A percentile compares a stretch with the other conserved stretches of the same genome.
These are phyloP conservation scores for Oenanthe sinensis DNA, from an alignment of 129 eudicot genomes.

Conservation along the genomic window DNA sequence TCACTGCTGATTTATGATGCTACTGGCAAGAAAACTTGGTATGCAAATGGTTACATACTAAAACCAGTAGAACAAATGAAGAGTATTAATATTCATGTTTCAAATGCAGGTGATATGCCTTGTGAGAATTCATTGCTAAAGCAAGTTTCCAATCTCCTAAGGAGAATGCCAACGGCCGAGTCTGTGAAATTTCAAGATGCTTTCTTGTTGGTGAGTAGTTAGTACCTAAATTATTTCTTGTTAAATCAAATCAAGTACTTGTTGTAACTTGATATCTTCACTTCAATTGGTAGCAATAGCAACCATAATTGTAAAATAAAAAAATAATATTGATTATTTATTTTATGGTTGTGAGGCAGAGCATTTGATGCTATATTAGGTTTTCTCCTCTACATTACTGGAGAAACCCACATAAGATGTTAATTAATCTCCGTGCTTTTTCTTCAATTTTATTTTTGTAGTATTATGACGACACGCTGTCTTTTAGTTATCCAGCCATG, in stretches of 20 bases:
- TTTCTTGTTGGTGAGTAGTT: constrained; percentile 87
- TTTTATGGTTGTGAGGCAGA: background rate
- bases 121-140: constrained; percentile 75
- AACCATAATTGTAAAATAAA: background rate
- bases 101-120: constrained; percentile 68
- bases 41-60: background rate
- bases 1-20: background rate
- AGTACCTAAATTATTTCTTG: background rate
- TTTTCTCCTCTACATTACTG: background rate
- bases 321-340: too few species aligned
- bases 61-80: background rate
- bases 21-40: background rate
- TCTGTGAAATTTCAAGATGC: constrained; percentile 87
- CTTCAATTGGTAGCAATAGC: background rate
- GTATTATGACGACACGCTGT: constrained; percentile 81
- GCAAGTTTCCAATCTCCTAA: constrained; percentile 89
- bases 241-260: background rate
- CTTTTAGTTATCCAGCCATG: constrained; percentile 88
- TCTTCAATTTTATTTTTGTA: constrained; percentile 21
- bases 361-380: background rate
- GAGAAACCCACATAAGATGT: background rate
- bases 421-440: background rate
- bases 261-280: background rate
- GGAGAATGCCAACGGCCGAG: constrained; percentile 91
- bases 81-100: background rate